Percentiles rank a stretch among this genome's conserved stretches.
phyloP scores from a whole-genome alignment of 2,329 filamentous ascomycete genomes.

The Alternaria ventricosa region DNA sequence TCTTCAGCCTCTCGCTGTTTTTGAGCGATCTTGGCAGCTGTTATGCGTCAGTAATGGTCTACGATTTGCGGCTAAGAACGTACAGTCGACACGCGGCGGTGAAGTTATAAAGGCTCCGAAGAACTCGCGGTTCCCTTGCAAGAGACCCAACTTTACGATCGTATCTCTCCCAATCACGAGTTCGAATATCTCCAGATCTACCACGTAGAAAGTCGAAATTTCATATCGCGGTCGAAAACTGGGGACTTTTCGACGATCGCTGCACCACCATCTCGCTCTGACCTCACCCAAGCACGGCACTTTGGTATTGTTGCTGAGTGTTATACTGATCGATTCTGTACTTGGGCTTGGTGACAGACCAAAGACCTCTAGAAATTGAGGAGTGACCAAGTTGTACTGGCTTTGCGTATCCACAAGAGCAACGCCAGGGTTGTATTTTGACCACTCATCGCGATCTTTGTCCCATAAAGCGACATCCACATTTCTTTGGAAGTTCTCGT shows the following conservation, averaged over 20 bases:
- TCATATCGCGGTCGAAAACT: background rate
- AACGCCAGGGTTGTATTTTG: background rate
- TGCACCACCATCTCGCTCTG: background rate
- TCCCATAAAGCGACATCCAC: background rate
- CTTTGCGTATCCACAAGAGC: background rate
- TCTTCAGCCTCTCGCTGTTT: background rate
- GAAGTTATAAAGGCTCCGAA: background rate
- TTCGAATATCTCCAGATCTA: background rate
- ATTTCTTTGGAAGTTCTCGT: background rate
- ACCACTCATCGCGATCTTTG: background rate
- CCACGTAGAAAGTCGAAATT: background rate
- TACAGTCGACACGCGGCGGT: background rate
- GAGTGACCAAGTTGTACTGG: background rate
- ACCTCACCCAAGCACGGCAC: background rate
- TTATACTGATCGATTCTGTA: background rate
- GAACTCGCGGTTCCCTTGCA: background rate
- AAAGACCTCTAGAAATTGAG: background rate
- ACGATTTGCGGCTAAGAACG: background rate
- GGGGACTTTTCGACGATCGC: background rate
- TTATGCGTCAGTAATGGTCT: background rate
- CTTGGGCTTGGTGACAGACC: background rate
- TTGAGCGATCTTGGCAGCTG: background rate
- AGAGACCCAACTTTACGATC: background rate
- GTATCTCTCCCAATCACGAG: background rate
- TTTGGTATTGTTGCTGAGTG: background rate